These are phyloP conservation scores for Komagataella pastoris DNA, from an alignment of 805 yeast species.

Conservation along the genomic window DNA sequence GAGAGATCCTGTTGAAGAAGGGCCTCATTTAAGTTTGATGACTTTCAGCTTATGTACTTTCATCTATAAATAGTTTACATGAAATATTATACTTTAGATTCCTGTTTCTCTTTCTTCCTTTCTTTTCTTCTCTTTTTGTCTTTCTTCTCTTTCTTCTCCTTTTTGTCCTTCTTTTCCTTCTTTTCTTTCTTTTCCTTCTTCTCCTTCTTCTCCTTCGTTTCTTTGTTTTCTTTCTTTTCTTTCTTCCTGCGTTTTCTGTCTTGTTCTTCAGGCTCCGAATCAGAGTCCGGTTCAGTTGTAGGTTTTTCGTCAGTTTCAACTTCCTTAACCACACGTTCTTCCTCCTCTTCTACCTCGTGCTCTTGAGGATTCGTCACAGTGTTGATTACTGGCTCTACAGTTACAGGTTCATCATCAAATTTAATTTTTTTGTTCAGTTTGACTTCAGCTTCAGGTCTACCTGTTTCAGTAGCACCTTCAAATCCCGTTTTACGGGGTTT, in stretches of 20 bases:
- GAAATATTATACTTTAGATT: not conserved
- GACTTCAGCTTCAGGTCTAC: slow-evolving; percentile 3
- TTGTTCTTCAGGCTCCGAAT: slow-evolving; percentile 1
- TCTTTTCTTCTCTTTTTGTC: not conserved
- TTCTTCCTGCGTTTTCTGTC: slow-evolving; percentile 12
- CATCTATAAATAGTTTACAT: not conserved
- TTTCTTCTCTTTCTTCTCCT: not conserved
- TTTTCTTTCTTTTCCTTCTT: slow-evolving; percentile 1
- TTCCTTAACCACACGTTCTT: not conserved
- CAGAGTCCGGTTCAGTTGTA: not conserved
- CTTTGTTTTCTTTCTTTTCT: slow-evolving; percentile 2
- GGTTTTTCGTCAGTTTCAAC: slow-evolving; percentile 2
- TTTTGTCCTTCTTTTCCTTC: not conserved
- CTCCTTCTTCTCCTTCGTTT: not conserved
- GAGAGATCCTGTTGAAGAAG: slow-evolving; percentile 76
- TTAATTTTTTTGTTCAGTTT: slow-evolving; percentile 3
- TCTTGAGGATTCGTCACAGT: not conserved
- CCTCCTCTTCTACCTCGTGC: not conserved
- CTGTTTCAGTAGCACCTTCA: not conserved
- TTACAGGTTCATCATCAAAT: slow-evolving; percentile 3
- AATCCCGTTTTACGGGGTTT: slow-evolving; percentile 7
- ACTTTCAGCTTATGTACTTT: not conserved
- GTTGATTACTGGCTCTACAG: not conserved
- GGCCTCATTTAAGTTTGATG: slow-evolving; percentile 37
- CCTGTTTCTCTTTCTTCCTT: not conserved